phyloP scores from a whole-genome alignment of 306 rosid species.

The Quercus parvula region DNA sequence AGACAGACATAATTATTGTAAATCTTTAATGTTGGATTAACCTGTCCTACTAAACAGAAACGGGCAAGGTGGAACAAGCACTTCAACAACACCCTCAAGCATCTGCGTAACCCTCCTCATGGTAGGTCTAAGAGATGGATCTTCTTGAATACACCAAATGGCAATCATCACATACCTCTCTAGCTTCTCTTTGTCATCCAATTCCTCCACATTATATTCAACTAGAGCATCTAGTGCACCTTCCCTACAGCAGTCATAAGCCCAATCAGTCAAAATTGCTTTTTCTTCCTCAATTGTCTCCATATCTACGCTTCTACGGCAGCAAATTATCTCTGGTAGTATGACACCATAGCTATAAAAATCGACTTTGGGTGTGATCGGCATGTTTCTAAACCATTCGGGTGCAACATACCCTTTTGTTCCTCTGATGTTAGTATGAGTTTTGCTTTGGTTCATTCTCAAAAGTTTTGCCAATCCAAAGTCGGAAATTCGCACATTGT shows the following conservation, averaged over 20 bases:
- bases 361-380: conserved; percentile 21
- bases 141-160: conserved; percentile 34
- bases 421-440: conserved; percentile 1
- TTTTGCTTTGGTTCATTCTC: conserved; percentile 2
- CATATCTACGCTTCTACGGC: conserved; percentile 10
- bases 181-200: conserved; percentile 4
- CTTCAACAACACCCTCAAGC: conserved; percentile 41
- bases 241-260: conserved; percentile 10
- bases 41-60: neutral
- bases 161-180: conserved; percentile 32
- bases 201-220: conserved; percentile 6
- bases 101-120: conserved; percentile 27
- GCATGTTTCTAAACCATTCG: conserved; percentile 18
- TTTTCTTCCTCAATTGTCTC: neutral
- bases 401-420: conserved; percentile 34
- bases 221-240: conserved; percentile 9
- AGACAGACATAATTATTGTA: neutral
- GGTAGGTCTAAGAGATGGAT: conserved; percentile 25
- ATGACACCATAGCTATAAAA: conserved; percentile 28
- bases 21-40: neutral
- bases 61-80: conserved; percentile 27
- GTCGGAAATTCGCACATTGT: conserved; percentile 13
- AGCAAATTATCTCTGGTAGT: conserved; percentile 20
- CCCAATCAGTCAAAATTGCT: conserved; percentile 21
- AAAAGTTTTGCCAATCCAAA: conserved; percentile 32